Conservation (phyloP, 1,284 basidiomycete genomes). For the Leucoagaricus sp. region DNA sequence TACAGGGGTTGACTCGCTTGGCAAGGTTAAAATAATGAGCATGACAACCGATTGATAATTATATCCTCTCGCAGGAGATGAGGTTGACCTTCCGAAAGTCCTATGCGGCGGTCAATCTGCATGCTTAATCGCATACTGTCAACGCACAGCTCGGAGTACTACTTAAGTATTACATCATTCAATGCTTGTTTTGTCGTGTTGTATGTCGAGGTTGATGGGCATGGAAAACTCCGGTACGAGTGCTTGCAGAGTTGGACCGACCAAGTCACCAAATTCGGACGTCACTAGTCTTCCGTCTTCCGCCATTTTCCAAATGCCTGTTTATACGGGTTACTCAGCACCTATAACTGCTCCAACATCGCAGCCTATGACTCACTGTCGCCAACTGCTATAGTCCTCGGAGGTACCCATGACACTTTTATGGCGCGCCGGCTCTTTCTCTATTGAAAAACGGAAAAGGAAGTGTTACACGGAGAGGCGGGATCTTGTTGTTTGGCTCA, state of each 20-base stretch:
- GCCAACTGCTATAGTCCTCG: background rate
- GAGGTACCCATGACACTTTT: background rate
- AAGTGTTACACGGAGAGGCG: slow-evolving; percentile 5
- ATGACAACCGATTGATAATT: no score
- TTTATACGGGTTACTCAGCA: background rate
- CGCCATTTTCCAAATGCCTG: background rate
- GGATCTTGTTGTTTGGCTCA: background rate
- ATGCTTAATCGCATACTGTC: no score
- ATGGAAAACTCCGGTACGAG: background rate
- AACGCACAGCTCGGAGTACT: no score
- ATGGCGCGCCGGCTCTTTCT: background rate
- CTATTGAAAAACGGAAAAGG: slow-evolving; percentile 11
- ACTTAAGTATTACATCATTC: no score
- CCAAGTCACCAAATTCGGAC: background rate
- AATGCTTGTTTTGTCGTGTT: background rate
- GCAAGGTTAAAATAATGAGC: no score
- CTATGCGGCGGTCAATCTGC: no score
- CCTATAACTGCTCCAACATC: background rate
- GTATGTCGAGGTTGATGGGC: background rate
- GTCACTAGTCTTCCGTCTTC: background rate
- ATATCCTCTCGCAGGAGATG: no score
- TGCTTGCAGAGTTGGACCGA: no score
- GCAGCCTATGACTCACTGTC: background rate
- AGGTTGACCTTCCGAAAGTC: no score
- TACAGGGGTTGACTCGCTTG: no score